phyloP scores from a whole-genome alignment of 129 eudicot species.

The Chrysanthemum lavandulifolium region DNA sequence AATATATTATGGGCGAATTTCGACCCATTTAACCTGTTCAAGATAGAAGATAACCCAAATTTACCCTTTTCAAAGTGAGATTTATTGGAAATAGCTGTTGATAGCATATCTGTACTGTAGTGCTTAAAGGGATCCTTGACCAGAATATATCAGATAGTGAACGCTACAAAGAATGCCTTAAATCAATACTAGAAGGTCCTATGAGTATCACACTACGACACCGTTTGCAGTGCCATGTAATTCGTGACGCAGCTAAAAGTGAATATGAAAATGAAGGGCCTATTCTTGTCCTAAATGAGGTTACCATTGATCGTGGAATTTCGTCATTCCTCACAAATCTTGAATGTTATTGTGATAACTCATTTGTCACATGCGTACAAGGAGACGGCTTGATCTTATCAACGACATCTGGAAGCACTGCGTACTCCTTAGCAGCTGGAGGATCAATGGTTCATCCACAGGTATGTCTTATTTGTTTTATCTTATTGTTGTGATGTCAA shows the following conservation, averaged over 20 bases:
- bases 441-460: slow-evolving; percentile 99
- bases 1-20: neutral
- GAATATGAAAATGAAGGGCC: slow-evolving; percentile 74
- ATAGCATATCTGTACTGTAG: too few relatives aligned
- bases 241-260: slow-evolving; percentile 71
- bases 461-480: slow-evolving; percentile 36
- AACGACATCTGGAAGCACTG: slow-evolving; percentile 97
- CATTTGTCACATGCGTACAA: slow-evolving; percentile 89
- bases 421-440: slow-evolving; percentile 97
- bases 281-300: slow-evolving; percentile 83
- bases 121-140: slow-evolving; percentile 41
- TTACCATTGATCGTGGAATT: slow-evolving; percentile 94
- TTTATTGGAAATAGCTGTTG: too few relatives aligned
- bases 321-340: slow-evolving; percentile 93
- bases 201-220: slow-evolving; percentile 83
- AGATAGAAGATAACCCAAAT: too few relatives aligned
- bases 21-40: neutral
- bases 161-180: slow-evolving; percentile 65
- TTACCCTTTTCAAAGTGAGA: too few relatives aligned
- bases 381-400: slow-evolving; percentile 95
- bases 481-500: too few relatives aligned
- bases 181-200: slow-evolving; percentile 73
- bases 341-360: slow-evolving; percentile 90
- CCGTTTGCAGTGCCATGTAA: slow-evolving; percentile 84
- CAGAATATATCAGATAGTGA: slow-evolving; percentile 60